Evolutionary conservation across 2,329 filamentous ascomycete species (phyloP).

Genomic region (Furcasterigmium furcatum): DNA sequence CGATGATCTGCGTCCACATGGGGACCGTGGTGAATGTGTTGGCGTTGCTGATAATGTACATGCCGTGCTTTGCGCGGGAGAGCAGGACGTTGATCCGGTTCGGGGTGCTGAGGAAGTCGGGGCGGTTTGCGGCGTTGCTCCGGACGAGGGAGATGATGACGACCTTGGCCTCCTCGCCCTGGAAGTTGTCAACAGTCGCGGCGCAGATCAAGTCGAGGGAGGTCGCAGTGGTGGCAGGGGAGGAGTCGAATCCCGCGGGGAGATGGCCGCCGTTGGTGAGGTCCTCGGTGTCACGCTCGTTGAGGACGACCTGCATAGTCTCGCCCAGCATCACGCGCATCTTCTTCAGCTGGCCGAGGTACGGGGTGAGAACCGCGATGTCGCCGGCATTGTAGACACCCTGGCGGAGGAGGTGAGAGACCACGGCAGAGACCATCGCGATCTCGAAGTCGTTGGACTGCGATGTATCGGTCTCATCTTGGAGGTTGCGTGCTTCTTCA

Average conservation of each 20-base stretch:
- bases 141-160: slow-evolving; percentile 69
- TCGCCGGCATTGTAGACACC: slow-evolving; percentile 56
- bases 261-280: slow-evolving; percentile 37
- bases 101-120: slow-evolving; percentile 63
- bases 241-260: slow-evolving; percentile 10
- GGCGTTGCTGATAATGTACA: slow-evolving; percentile 69
- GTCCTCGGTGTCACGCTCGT: slow-evolving; percentile 58
- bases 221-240: slow-evolving; percentile 18
- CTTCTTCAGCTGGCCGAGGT: slow-evolving; percentile 53
- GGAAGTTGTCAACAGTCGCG: slow-evolving; percentile 72
- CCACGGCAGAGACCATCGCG: slow-evolving; percentile 58
- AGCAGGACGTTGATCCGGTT: slow-evolving; percentile 71
- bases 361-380: slow-evolving; percentile 70
- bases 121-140: slow-evolving; percentile 56
- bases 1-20: slow-evolving; percentile 63
- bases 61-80: slow-evolving; percentile 63
- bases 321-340: slow-evolving; percentile 40
- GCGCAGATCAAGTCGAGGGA: slow-evolving; percentile 48
- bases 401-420: slow-evolving; percentile 64
- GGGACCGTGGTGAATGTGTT: slow-evolving; percentile 50
- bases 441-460: slow-evolving; percentile 59
- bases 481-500: slow-evolving; percentile 32
- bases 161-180: slow-evolving; percentile 73
- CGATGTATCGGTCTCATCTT: slow-evolving; percentile 36
- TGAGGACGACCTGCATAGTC: slow-evolving; percentile 59